phyloP scores from a whole-genome alignment of 1,284 basidiomycete species.

The Pyrrhoderma noxium region DNA sequence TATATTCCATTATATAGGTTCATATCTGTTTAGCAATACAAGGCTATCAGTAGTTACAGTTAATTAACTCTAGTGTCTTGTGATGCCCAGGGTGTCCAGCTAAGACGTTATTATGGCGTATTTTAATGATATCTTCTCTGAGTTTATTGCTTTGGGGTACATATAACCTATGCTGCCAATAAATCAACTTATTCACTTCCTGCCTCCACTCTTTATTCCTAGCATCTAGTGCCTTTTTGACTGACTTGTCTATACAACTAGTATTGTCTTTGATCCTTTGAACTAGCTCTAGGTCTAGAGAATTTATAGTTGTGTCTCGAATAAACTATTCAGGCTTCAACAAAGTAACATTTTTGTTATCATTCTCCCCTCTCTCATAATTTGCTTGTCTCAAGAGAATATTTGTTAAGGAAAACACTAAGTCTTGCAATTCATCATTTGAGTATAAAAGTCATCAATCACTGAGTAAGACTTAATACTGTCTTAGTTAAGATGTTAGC shows the following conservation, averaged over 20 bases:
- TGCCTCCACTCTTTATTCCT: conserved; percentile 1
- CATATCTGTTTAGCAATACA: conserved; percentile 3
- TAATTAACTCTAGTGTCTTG: conserved; percentile 13
- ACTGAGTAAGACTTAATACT: too few relatives aligned
- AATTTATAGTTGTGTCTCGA: too few relatives aligned
- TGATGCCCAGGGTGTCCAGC: conserved; percentile 17
- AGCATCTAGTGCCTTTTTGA: background rate
- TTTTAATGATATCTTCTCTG: conserved; percentile 6
- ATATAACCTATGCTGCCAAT: conserved; percentile 12
- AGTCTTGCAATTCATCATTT: too few relatives aligned
- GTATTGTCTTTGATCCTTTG: too few relatives aligned
- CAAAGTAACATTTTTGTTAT: background rate
- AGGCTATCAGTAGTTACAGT: conserved; percentile 20
- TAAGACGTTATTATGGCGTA: conserved; percentile 10
- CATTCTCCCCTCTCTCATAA: conserved; percentile 5
- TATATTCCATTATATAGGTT: conserved; percentile 15
- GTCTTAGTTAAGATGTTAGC: too few relatives aligned
- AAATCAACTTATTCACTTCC: background rate
- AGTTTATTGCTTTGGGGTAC: conserved; percentile 10
- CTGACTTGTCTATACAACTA: too few relatives aligned
- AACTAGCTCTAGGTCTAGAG: too few relatives aligned
- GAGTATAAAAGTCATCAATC: too few relatives aligned
- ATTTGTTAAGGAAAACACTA: too few relatives aligned
- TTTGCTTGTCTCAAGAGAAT: conserved; percentile 28
- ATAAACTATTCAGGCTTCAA: background rate